Conservation (phyloP, 1,284 basidiomycete species). For the Sphaerobolus stellatus region DNA sequence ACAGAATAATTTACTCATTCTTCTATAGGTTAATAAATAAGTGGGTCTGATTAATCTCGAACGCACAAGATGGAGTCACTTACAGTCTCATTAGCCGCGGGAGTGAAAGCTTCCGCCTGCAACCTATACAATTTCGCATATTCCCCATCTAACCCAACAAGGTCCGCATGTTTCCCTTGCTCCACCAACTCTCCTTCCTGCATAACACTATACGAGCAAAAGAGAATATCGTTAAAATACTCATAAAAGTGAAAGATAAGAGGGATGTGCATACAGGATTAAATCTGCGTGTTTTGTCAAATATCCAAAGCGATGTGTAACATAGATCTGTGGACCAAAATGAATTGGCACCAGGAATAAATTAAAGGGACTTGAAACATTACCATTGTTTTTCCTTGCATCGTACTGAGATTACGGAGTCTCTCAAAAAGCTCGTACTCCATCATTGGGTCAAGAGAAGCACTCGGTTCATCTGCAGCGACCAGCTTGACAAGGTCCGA, state of each 20-base stretch:
- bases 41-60: no score
- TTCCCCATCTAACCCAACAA: slow-evolving; percentile 29
- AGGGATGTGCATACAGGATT: slow-evolving; percentile 35
- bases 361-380: background rate
- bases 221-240: background rate
- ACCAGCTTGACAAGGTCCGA: slow-evolving; percentile 45
- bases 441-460: slow-evolving; percentile 51
- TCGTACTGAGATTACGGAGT: slow-evolving; percentile 32
- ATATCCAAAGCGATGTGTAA: slow-evolving; percentile 39
- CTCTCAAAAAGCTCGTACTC: slow-evolving; percentile 52
- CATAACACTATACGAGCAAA: slow-evolving; percentile 1
- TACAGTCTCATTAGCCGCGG: no score
- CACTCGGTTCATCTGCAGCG: slow-evolving; percentile 53
- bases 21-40: no score
- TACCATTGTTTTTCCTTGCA: slow-evolving; percentile 6
- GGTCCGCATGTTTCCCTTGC: slow-evolving; percentile 34
- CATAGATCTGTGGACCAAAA: slow-evolving; percentile 30
- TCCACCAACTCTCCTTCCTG: slow-evolving; percentile 26
- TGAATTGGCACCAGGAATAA: background rate
- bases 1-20: no score
- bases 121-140: slow-evolving; percentile 32
- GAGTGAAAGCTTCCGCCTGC: slow-evolving; percentile 6
- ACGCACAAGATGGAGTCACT: no score
- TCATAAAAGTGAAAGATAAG: background rate
- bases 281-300: slow-evolving; percentile 39